Evolutionary conservation across 495 filamentous ascomycete genomes (phyloP).

Genomic region (Aspergillus bertholletiae): DNA sequence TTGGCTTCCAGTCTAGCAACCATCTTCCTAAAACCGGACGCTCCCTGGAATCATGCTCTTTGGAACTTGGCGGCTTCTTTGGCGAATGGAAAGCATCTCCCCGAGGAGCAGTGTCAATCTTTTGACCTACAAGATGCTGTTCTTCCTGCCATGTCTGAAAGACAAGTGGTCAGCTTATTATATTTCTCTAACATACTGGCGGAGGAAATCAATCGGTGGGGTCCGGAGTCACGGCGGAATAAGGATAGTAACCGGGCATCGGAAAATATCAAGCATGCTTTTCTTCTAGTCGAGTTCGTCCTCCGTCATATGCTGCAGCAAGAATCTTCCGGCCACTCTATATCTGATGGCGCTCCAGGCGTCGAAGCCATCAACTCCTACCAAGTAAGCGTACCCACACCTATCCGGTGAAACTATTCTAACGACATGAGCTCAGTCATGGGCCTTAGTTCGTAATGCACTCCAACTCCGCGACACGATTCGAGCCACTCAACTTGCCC

Average conservation of each 20-base stretch:
- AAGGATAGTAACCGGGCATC: slow-evolving; percentile 19
- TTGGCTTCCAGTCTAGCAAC: slow-evolving; percentile 77
- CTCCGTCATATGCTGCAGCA: slow-evolving; percentile 32
- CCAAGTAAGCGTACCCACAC: slow-evolving; percentile 25
- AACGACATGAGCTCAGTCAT: slow-evolving; percentile 17
- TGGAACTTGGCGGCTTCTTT: slow-evolving; percentile 63
- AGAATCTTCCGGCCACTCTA: slow-evolving; percentile 17
- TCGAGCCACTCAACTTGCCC: slow-evolving; percentile 12
- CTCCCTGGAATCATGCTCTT: slow-evolving; percentile 65
- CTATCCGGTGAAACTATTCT: background rate
- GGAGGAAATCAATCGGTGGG: slow-evolving; percentile 65
- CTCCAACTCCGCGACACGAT: slow-evolving; percentile 19
- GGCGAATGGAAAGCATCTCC: slow-evolving; percentile 47
- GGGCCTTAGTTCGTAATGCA: slow-evolving; percentile 23
- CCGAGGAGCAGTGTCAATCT: slow-evolving; percentile 48
- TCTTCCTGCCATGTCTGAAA: slow-evolving; percentile 48
- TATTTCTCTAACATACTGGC: slow-evolving; percentile 73
- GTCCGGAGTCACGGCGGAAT: slow-evolving; percentile 15
- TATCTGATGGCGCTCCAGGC: slow-evolving; percentile 19
- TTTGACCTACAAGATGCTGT: slow-evolving; percentile 39
- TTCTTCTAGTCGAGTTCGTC: slow-evolving; percentile 35
- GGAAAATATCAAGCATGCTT: slow-evolving; percentile 36
- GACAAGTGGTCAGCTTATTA: slow-evolving; percentile 56
- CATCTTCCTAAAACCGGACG: slow-evolving; percentile 70
- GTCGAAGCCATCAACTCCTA: slow-evolving; percentile 35